Percentiles rank a stretch among this genome's conserved stretches.
Conservation (phyloP, 2,329 filamentous ascomycete species). For the Aureobasidium sp. region DNA sequence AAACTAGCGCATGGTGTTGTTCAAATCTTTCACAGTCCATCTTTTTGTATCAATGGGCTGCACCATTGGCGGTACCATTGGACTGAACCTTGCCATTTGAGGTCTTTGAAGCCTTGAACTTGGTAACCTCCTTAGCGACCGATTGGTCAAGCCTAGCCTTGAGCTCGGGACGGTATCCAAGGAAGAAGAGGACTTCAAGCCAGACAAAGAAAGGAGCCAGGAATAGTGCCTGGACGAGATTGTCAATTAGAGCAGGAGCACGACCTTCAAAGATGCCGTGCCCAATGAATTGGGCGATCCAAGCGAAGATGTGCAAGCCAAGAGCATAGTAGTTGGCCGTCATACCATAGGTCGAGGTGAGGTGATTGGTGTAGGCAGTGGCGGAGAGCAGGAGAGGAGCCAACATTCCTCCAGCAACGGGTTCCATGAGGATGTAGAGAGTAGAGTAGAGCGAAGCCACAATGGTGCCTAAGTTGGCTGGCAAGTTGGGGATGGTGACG, state of each 20-base stretch:
- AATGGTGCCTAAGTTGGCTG: slow-evolving; percentile 52
- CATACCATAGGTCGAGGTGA: slow-evolving; percentile 55
- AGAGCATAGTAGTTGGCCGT: slow-evolving; percentile 58
- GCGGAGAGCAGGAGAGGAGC: slow-evolving; percentile 67
- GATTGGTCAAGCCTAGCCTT: slow-evolving; percentile 70
- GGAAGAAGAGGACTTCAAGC: slow-evolving; percentile 83
- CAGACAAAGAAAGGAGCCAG: slow-evolving; percentile 95
- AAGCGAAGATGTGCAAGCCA: slow-evolving; percentile 62
- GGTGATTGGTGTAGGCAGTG: slow-evolving; percentile 67
- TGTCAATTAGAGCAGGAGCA: slow-evolving; percentile 83
- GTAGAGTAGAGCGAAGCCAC: slow-evolving; percentile 57
- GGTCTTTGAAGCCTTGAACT: slow-evolving; percentile 54
- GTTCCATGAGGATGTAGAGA: slow-evolving; percentile 87
- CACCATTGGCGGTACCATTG: slow-evolving; percentile 21
- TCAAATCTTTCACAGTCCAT: neutral
- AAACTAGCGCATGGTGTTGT: neutral
- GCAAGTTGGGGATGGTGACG: slow-evolving; percentile 49
- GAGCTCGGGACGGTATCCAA: slow-evolving; percentile 84
- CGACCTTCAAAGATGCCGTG: slow-evolving; percentile 84
- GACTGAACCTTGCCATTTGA: slow-evolving; percentile 15
- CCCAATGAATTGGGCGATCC: slow-evolving; percentile 85
- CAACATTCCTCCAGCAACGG: slow-evolving; percentile 74
- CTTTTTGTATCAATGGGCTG: neutral
- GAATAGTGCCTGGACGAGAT: slow-evolving; percentile 83
- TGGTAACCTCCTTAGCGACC: slow-evolving; percentile 68